Evolutionary conservation across 2,329 filamentous ascomycete genomes (phyloP).

Genomic region (Amauroascus verrucosus): DNA sequence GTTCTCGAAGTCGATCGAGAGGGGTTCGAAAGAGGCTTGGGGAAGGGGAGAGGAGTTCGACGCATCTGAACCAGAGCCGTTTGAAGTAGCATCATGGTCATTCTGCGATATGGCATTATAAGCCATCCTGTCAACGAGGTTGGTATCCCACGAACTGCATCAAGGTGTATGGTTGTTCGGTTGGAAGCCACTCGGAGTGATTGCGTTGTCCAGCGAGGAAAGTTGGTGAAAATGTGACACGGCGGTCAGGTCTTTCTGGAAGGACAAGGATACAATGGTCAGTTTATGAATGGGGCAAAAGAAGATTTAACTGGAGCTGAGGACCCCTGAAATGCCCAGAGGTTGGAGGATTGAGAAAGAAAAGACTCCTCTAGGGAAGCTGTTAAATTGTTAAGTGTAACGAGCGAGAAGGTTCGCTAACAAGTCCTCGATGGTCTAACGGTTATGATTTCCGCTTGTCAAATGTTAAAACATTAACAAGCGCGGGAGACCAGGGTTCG

Average conservation of each 20-base stretch:
- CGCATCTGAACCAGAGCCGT: conserved; percentile 28
- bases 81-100: conserved; percentile 31
- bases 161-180: background rate
- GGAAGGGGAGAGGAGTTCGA: conserved; percentile 25
- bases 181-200: background rate
- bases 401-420: too few relatives aligned
- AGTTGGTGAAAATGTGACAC: background rate
- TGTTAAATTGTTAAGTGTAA: too few relatives aligned
- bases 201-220: background rate
- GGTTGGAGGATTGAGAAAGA: too few relatives aligned
- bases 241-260: background rate
- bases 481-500: conserved; percentile 10
- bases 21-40: conserved; percentile 22
- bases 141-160: conserved; percentile 10
- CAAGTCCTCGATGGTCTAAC: conserved; percentile 9
- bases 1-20: conserved; percentile 26
- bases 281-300: background rate
- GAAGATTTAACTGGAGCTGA: background rate
- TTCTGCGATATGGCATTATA: conserved; percentile 37
- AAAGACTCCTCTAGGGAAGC: too few relatives aligned
- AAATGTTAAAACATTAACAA: conserved; percentile 4
- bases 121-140: conserved; percentile 25
- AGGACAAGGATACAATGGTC: background rate
- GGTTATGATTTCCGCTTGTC: conserved; percentile 13
- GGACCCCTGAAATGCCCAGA: background rate